These are phyloP conservation scores for Saccharomycopsis sp. DNA, from an alignment of 805 yeast species.

Conservation along the genomic window DNA sequence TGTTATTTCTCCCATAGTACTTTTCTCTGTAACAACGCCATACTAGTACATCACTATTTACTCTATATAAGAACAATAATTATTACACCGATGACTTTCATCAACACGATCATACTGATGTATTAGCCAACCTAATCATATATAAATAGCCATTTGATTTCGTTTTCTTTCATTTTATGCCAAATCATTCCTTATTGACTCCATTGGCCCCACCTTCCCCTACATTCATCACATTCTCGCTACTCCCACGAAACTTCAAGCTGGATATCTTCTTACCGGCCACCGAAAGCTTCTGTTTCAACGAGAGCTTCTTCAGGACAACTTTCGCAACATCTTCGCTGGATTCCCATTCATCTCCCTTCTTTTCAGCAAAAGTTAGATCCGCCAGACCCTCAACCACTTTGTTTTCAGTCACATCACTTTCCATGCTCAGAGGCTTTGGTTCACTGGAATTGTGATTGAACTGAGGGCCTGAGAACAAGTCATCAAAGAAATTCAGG, in stretches of 20 bases:
- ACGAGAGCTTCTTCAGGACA: constrained; percentile 5
- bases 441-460: not conserved
- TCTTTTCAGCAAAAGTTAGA: not conserved
- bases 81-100: too few relatives aligned
- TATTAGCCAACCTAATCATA: too few relatives aligned
- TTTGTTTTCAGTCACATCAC: not conserved
- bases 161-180: too few relatives aligned
- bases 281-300: constrained; percentile 22
- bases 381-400: not conserved
- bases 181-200: not conserved
- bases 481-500: not conserved
- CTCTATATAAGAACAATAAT: too few relatives aligned
- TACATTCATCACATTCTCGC: not conserved
- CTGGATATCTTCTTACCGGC: constrained; percentile 27
- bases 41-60: too few relatives aligned
- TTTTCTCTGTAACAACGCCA: too few relatives aligned
- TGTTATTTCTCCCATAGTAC: too few relatives aligned
- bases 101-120: too few relatives aligned
- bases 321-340: constrained; percentile 5
- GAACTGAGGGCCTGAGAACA: not conserved
- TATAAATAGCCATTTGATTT: too few relatives aligned
- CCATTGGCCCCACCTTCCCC: not conserved
- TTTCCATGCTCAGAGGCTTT: not conserved
- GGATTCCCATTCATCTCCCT: not conserved
- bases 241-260: constrained; percentile 1